Percentiles rank a stretch among this genome's conserved stretches.
Conservation (phyloP, 495 filamentous ascomycete species). For the Sordaria brevicollis region DNA sequence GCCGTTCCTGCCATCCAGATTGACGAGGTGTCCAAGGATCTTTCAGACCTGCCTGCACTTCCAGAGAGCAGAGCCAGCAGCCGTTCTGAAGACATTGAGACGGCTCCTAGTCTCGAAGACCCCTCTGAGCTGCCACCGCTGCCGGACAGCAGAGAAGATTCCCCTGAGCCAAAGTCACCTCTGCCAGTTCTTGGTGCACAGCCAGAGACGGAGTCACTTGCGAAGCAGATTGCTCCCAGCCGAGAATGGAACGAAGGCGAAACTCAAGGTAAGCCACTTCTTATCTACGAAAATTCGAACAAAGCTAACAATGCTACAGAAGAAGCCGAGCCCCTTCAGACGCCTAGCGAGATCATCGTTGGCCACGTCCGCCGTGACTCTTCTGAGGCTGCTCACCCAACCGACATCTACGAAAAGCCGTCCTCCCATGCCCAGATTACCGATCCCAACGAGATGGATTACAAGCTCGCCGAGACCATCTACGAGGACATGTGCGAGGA, state of each 20-base stretch:
- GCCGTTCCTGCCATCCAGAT: background rate
- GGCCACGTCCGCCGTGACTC: conserved; percentile 14
- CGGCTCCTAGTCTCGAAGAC: background rate
- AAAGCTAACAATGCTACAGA: background rate
- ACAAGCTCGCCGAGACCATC: conserved; percentile 11
- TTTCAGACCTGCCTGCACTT: background rate
- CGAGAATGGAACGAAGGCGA: background rate
- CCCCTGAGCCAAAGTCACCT: conserved; percentile 1
- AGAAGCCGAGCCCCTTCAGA: background rate
- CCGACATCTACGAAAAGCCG: conserved; percentile 7
- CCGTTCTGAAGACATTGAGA: background rate
- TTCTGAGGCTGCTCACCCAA: background rate
- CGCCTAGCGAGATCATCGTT: conserved; percentile 13
- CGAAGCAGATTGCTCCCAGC: background rate
- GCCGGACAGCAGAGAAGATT: background rate
- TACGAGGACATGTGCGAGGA: conserved; percentile 13
- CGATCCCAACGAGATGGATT: background rate
- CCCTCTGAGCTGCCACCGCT: background rate
- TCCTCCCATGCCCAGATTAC: background rate
- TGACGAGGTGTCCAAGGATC: background rate
- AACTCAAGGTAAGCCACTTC: background rate
- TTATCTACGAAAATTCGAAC: background rate
- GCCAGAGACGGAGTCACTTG: background rate
- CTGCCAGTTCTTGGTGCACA: conserved; percentile 3
- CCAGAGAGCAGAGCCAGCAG: background rate